Evolutionary conservation across 176 grass and related monocot genomes (phyloP).

Genomic region (Olyra latifolia): DNA sequence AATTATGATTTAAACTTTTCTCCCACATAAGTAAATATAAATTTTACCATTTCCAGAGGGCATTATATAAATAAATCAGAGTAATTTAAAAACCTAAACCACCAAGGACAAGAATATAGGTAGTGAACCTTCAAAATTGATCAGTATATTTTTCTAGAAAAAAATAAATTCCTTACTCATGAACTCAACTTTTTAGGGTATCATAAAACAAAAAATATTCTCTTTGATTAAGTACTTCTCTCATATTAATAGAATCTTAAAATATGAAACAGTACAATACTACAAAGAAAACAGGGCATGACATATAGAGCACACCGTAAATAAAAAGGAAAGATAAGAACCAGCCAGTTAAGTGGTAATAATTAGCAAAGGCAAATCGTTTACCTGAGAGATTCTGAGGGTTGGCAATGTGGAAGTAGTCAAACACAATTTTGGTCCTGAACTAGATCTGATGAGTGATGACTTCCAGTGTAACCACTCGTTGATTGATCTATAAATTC

Average conservation of each 20-base stretch:
- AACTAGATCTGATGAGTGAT: neutral
- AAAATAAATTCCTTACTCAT: neutral
- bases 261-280: neutral
- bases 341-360: neutral
- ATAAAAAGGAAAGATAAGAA: conserved; percentile 1
- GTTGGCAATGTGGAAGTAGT: neutral
- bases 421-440: neutral
- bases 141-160: neutral
- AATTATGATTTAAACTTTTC: conserved; percentile 6
- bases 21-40: neutral
- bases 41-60: too few relatives aligned
- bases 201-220: too few relatives aligned
- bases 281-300: neutral
- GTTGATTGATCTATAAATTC: neutral
- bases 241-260: neutral
- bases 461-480: neutral
- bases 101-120: neutral
- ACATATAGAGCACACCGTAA: neutral
- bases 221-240: neutral
- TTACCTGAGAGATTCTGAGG: conserved; percentile 1
- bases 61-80: neutral
- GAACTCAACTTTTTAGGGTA: neutral
- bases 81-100: neutral
- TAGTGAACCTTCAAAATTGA: neutral
- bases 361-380: neutral